Evolutionary conservation across 176 grass and related monocot genomes (phyloP).

Genomic region (Eremochloa ophiuroides): DNA sequence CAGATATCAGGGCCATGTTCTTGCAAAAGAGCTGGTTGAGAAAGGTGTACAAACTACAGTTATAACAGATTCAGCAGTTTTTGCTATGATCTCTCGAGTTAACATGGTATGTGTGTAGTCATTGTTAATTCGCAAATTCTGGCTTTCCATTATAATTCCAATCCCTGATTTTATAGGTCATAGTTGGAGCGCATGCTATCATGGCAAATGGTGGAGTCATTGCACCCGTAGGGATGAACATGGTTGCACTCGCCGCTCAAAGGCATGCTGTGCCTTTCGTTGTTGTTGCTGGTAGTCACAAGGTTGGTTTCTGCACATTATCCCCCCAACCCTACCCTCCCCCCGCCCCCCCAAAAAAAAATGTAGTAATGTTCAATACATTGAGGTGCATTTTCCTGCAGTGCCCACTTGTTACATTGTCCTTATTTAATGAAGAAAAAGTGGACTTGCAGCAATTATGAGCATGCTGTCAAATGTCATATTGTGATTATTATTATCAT

Average conservation of each 20-base stretch:
- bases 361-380: neutral
- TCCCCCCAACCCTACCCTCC: no score
- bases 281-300: constrained; percentile 94
- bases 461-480: neutral
- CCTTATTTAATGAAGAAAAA: neutral
- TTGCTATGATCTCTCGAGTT: constrained; percentile 98
- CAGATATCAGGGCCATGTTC: constrained; percentile 93
- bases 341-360: no score
- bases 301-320: constrained; percentile 54
- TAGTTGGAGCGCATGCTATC: constrained; percentile 96
- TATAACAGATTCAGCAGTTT: constrained; percentile 94
- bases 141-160: constrained; percentile 22
- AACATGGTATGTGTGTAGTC: constrained; percentile 72
- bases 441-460: neutral
- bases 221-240: constrained; percentile 92
- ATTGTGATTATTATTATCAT: neutral
- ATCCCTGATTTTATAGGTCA: constrained; percentile 58
- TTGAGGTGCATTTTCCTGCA: neutral
- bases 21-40: constrained; percentile 86
- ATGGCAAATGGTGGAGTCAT: constrained; percentile 99
- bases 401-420: neutral
- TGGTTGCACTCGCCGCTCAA: constrained; percentile 96
- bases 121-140: constrained; percentile 5
- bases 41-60: constrained; percentile 90
- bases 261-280: constrained; percentile 98